Evolutionary conservation across 1,139 yeast species (phyloP).

Genomic region (Sugiyamaella neomexicana): DNA sequence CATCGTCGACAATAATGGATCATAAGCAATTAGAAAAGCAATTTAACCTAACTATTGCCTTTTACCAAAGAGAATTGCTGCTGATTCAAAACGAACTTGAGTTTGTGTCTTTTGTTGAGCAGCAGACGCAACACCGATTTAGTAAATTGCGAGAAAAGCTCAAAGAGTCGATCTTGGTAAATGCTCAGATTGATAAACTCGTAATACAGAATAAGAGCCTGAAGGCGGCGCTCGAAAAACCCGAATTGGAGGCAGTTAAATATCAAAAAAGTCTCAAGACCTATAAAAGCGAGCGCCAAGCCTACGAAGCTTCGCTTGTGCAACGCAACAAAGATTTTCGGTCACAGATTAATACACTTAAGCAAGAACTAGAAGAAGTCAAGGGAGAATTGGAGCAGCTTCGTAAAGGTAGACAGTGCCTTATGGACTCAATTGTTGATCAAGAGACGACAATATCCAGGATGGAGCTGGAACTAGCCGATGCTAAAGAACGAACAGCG

Average conservation of each 20-base stretch:
- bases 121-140: slow-evolving; percentile 51
- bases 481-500: slow-evolving; percentile 23
- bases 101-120: slow-evolving; percentile 57
- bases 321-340: slow-evolving; percentile 39
- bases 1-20: background rate
- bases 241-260: slow-evolving; percentile 36
- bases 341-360: slow-evolving; percentile 36
- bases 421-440: slow-evolving; percentile 18
- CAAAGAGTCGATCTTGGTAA: slow-evolving; percentile 38
- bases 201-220: slow-evolving; percentile 34
- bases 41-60: slow-evolving; percentile 37
- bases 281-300: slow-evolving; percentile 38
- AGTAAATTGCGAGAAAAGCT: slow-evolving; percentile 44
- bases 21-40: slow-evolving; percentile 15
- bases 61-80: slow-evolving; percentile 59
- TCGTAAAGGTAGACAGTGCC: slow-evolving; percentile 26
- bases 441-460: slow-evolving; percentile 28
- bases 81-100: slow-evolving; percentile 63
- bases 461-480: slow-evolving; percentile 30
- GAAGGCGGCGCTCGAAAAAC: slow-evolving; percentile 33
- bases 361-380: slow-evolving; percentile 25
- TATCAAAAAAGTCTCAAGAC: slow-evolving; percentile 35
- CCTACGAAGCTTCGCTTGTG: slow-evolving; percentile 40
- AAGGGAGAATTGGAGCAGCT: slow-evolving; percentile 28
- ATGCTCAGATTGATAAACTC: slow-evolving; percentile 34